Conservation (phyloP, 2,329 filamentous ascomycete species). For the Arthrobotrys musiformis region DNA sequence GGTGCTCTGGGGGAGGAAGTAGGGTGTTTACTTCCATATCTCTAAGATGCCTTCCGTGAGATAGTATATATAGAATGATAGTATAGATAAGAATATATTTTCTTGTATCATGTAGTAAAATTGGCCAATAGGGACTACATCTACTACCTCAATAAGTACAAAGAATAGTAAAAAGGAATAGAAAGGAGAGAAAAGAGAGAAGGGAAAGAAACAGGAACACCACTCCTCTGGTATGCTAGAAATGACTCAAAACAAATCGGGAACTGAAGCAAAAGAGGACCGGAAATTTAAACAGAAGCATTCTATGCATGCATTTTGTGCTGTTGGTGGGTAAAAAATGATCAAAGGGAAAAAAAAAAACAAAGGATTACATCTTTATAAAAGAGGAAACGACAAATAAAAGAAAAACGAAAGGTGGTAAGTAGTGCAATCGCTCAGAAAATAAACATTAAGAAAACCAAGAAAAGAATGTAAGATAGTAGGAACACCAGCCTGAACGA, state of each 20-base stretch:
- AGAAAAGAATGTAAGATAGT: slow-evolving; percentile 37
- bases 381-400: no score
- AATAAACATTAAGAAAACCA: slow-evolving; percentile 33
- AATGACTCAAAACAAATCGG: not conserved
- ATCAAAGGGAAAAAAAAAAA: not conserved
- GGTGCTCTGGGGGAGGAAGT: slow-evolving; percentile 62
- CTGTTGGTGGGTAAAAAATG: not conserved
- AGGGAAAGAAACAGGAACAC: not conserved
- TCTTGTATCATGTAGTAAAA: not conserved
- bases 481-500: slow-evolving; percentile 42
- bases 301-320: slow-evolving; percentile 44
- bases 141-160: slow-evolving; percentile 10
- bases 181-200: not conserved
- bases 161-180: slow-evolving; percentile 5
- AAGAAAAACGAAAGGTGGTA: not conserved
- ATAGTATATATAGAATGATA: no score
- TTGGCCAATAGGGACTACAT: not conserved
- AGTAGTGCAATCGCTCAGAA: not conserved
- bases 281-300: slow-evolving; percentile 16
- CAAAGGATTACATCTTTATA: slow-evolving; percentile 10
- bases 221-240: slow-evolving; percentile 16
- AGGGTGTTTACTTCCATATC: not conserved
- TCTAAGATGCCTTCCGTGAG: not conserved
- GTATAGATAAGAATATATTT: no score
- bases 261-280: not conserved